Evolutionary conservation across 352 stramenopile species (phyloP).

Genomic region (Achlya hypogyna): DNA sequence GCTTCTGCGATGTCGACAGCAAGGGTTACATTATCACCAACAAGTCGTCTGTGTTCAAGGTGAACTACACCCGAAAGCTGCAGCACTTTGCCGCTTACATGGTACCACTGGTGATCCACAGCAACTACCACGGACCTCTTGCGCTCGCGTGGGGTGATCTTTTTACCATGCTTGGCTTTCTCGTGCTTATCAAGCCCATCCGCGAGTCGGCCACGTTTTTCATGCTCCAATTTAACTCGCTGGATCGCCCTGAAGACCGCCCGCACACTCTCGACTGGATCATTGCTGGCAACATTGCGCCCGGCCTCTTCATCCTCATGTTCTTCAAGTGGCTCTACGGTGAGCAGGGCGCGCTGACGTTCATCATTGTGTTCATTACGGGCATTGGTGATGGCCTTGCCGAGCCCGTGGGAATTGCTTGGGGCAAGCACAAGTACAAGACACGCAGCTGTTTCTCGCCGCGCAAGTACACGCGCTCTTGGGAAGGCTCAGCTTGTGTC

Average conservation of each 20-base stretch:
- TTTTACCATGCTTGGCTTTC: slow-evolving; percentile 69
- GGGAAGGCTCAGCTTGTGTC: slow-evolving; percentile 42
- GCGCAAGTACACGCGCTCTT: slow-evolving; percentile 52
- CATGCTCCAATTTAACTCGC: slow-evolving; percentile 84
- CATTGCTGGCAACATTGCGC: slow-evolving; percentile 70
- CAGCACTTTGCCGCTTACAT: slow-evolving; percentile 72
- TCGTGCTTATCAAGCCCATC: slow-evolving; percentile 77
- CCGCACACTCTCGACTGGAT: slow-evolving; percentile 74
- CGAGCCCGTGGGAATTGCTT: slow-evolving; percentile 46
- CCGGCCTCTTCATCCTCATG: slow-evolving; percentile 69
- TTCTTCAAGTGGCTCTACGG: slow-evolving; percentile 82
- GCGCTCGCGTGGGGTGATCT: slow-evolving; percentile 75
- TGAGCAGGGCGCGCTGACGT: slow-evolving; percentile 58
- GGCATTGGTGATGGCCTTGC: slow-evolving; percentile 44
- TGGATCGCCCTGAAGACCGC: slow-evolving; percentile 73
- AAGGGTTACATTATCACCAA: slow-evolving; percentile 78
- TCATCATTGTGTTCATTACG: slow-evolving; percentile 76
- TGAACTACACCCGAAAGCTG: slow-evolving; percentile 82
- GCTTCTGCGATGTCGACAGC: slow-evolving; percentile 75
- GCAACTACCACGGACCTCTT: slow-evolving; percentile 46
- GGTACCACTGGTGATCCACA: slow-evolving; percentile 65
- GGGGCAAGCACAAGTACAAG: slow-evolving; percentile 59
- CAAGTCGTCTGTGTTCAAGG: slow-evolving; percentile 67
- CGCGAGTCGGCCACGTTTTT: slow-evolving; percentile 71
- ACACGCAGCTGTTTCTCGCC: slow-evolving; percentile 41